Evolutionary conservation across 2,329 filamentous ascomycete genomes (phyloP).

Genomic region (Arthrobotrys sphaeroides): DNA sequence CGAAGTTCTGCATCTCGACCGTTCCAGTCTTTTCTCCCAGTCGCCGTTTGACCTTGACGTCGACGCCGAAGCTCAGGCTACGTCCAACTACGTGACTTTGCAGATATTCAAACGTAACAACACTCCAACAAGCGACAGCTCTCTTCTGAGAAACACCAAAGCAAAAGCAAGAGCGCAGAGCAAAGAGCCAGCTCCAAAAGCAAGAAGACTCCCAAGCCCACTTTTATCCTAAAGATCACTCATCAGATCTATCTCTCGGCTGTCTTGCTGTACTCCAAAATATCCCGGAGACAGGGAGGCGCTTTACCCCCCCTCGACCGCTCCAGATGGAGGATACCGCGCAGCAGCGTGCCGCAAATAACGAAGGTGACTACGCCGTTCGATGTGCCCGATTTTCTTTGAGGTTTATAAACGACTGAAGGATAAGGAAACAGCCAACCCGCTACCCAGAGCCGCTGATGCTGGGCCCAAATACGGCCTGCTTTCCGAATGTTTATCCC

Average conservation of each 20-base stretch:
- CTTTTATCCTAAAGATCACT: conserved; percentile 11
- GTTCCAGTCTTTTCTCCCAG: neutral
- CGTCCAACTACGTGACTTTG: neutral
- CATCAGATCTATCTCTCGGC: conserved; percentile 1
- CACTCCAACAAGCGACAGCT: conserved; percentile 11
- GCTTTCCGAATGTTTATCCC: conserved; percentile 44
- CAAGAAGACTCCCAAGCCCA: neutral
- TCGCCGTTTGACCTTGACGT: conserved; percentile 3
- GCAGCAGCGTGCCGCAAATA: conserved; percentile 32
- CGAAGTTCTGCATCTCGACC: neutral
- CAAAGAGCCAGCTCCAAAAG: neutral
- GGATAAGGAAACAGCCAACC: conserved; percentile 43
- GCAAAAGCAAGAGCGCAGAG: neutral
- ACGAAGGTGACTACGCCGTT: conserved; percentile 48
- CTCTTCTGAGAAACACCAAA: neutral
- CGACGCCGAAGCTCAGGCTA: neutral
- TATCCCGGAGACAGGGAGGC: conserved; percentile 21
- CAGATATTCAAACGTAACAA: conserved; percentile 19
- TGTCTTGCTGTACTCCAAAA: neutral
- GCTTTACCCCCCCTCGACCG: neutral
- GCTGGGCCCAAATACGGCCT: conserved; percentile 46
- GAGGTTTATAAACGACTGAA: conserved; percentile 51
- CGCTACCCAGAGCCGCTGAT: conserved; percentile 35
- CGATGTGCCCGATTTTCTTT: conserved; percentile 39
- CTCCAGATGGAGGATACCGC: conserved; percentile 48